Evolutionary conservation across 768 basidiomycete genomes (phyloP).

Genomic region (Leucocoprinus sp.): DNA sequence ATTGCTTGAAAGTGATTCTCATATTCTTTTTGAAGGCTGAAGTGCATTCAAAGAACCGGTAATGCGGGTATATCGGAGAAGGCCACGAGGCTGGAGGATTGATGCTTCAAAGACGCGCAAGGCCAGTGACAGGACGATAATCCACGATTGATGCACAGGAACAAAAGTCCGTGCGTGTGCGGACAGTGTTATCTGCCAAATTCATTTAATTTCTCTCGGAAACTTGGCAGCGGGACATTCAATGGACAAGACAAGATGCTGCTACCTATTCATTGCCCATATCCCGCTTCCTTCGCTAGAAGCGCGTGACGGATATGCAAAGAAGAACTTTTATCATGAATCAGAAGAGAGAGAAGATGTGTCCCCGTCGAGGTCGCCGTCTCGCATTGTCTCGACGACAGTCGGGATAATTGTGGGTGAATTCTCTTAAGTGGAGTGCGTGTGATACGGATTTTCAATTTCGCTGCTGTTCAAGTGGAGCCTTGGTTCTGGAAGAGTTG

Average conservation of each 20-base stretch:
- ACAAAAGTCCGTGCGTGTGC: no score
- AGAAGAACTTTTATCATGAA: no score
- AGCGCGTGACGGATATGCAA: neutral
- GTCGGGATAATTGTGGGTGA: no score
- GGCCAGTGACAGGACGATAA: no score
- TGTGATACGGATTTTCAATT: slow-evolving; percentile 8
- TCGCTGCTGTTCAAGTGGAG: neutral
- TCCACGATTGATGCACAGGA: no score
- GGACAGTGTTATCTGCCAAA: no score
- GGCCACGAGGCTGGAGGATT: slow-evolving; percentile 3
- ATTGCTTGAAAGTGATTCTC: slow-evolving; percentile 5
- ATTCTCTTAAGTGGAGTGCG: slow-evolving; percentile 11
- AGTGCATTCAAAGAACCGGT: neutral
- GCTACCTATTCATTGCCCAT: no score
- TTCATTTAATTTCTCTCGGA: no score
- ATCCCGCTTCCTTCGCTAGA: slow-evolving; percentile 11
- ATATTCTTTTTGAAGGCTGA: slow-evolving; percentile 2
- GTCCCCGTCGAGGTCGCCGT: slow-evolving; percentile 7
- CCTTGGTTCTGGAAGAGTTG: neutral
- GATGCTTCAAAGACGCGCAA: no score
- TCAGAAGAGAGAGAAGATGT: neutral
- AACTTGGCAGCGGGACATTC: neutral
- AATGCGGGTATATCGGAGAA: slow-evolving; percentile 11
- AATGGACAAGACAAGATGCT: neutral
- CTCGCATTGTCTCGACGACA: no score